Percentiles rank a stretch among this genome's conserved stretches.
These are phyloP conservation scores for Aegle marmelos DNA, from an alignment of 345 rosid genomes.

Conservation along the genomic window DNA sequence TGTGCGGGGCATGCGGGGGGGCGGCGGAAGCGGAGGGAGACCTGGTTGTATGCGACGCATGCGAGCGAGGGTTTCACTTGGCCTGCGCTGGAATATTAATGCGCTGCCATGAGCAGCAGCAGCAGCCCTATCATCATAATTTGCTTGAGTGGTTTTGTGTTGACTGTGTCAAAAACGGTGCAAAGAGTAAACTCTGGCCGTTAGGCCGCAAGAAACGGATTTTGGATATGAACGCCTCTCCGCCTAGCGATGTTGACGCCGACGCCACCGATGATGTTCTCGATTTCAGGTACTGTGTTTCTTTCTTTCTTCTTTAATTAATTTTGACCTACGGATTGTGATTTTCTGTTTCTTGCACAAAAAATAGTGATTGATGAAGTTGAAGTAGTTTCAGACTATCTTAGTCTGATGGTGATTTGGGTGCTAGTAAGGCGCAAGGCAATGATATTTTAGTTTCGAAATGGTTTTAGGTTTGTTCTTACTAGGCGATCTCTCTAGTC, in stretches of 20 bases:
- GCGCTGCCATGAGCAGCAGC: background rate
- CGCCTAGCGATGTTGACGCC: slow-evolving; percentile 79
- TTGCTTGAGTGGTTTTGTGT: slow-evolving; percentile 78
- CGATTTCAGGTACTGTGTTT: slow-evolving; percentile 49
- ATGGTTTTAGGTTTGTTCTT: background rate
- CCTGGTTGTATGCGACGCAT: slow-evolving; percentile 84
- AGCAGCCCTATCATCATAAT: slow-evolving; percentile 20
- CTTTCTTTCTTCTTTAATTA: background rate
- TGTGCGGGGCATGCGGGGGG: slow-evolving; percentile 69
- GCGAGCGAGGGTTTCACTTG: slow-evolving; percentile 84
- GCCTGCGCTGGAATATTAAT: slow-evolving; percentile 41
- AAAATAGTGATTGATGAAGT: background rate
- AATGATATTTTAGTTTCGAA: background rate
- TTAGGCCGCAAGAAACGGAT: slow-evolving; percentile 72
- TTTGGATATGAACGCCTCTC: slow-evolving; percentile 88
- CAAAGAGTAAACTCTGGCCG: slow-evolving; percentile 78
- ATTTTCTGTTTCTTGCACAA: background rate
- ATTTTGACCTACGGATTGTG: background rate
- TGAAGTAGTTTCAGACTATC: background rate
- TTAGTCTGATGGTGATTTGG: background rate
- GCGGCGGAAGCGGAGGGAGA: slow-evolving; percentile 33
- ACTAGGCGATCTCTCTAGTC: background rate
- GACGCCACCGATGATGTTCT: slow-evolving; percentile 41
- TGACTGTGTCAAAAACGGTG: slow-evolving; percentile 55
- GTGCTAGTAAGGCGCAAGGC: background rate